Percentiles rank a stretch among this genome's conserved stretches.
phyloP scores from a whole-genome alignment of 1,284 basidiomycete species.

The Ustilago nuda region DNA sequence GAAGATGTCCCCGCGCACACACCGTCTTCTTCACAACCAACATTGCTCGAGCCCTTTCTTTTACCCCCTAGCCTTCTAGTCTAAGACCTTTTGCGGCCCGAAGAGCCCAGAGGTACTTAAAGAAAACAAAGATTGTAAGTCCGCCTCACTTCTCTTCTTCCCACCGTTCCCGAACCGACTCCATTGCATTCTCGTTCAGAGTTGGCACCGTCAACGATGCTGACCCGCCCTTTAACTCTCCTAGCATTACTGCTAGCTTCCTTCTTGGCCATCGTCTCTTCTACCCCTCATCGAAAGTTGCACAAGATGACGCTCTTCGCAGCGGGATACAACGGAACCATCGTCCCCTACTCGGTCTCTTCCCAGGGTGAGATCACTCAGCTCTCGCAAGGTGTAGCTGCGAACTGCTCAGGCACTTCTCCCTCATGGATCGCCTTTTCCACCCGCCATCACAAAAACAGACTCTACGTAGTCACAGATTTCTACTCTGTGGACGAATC shows the following conservation, averaged over 20 bases:
- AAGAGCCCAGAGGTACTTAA: not conserved
- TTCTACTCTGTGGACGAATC: conserved; percentile 40
- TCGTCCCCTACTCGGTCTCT: conserved; percentile 33
- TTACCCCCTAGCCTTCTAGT: not conserved
- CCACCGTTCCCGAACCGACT: not conserved
- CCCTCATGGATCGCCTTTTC: conserved; percentile 40
- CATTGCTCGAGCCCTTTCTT: not conserved
- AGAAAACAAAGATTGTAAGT: not conserved
- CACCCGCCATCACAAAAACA: not conserved
- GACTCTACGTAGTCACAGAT: conserved; percentile 8
- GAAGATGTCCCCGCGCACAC: not conserved
- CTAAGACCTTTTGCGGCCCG: not conserved
- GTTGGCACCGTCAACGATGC: not conserved
- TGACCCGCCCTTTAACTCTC: not conserved
- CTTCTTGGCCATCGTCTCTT: not conserved
- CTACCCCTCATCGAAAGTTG: not conserved
- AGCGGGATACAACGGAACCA: conserved; percentile 38
- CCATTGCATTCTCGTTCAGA: not conserved
- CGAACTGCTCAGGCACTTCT: conserved; percentile 24
- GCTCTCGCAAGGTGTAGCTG: conserved; percentile 12
- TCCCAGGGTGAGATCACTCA: not conserved
- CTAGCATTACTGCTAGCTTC: not conserved
- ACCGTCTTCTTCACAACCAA: not conserved
- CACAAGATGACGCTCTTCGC: conserved; percentile 34
- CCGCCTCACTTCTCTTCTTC: not conserved